These are phyloP conservation scores for Rasamsonia emersonii DNA, from an alignment of 2,329 filamentous ascomycete genomes.

Conservation along the genomic window DNA sequence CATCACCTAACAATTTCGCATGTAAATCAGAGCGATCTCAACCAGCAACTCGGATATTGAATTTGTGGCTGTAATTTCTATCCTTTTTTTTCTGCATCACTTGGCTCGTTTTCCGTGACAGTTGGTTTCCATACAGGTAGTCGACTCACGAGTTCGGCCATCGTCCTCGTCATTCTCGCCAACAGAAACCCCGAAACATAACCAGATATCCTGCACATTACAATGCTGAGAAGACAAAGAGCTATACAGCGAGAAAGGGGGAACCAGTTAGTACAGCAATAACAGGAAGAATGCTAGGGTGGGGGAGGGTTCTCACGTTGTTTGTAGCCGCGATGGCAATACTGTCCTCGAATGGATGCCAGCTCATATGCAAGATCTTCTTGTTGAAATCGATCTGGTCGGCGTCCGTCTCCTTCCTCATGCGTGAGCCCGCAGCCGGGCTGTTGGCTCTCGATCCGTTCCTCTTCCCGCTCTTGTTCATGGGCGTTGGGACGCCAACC, in stretches of 20 bases:
- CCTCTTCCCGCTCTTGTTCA: constrained; percentile 87
- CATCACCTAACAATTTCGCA: constrained; percentile 7
- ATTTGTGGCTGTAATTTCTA: constrained; percentile 5
- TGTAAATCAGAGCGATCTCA: constrained; percentile 5
- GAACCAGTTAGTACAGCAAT: constrained; percentile 11
- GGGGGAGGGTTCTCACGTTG: constrained; percentile 62
- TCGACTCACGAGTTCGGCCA: too few species aligned
- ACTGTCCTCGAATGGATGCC: constrained; percentile 99
- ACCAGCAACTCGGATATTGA: constrained; percentile 6
- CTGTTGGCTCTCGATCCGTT: constrained; percentile 78
- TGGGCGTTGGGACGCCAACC: constrained; percentile 93
- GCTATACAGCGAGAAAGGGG: constrained; percentile 43
- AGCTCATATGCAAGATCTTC: constrained; percentile 99
- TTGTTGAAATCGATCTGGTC: constrained; percentile 99
- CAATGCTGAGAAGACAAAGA: constrained; percentile 72
- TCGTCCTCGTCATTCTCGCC: too few species aligned
- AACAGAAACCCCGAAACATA: too few species aligned
- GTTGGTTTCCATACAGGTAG: background rate
- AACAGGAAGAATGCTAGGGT: background rate
- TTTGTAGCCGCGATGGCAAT: constrained; percentile 99
- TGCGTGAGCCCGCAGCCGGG: constrained; percentile 81
- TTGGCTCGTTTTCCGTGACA: constrained; percentile 1
- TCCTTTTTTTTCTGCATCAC: background rate
- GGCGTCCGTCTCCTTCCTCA: constrained; percentile 98
- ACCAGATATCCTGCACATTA: constrained; percentile 35